Evolutionary conservation across 306 rosid genomes (phyloP).

Genomic region (Vicia sativa): DNA sequence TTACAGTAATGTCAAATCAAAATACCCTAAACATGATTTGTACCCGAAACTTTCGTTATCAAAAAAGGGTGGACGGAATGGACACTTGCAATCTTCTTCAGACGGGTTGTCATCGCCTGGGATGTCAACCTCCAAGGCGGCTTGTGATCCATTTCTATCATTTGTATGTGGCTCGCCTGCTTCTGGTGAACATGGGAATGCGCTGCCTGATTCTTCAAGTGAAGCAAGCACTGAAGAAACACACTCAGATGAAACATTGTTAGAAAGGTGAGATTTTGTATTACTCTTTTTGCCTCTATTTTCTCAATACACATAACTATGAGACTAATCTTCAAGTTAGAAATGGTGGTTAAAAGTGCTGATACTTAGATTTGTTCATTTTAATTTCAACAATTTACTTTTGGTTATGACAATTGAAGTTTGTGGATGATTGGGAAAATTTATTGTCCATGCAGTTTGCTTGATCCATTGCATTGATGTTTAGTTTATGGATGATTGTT

Average conservation of each 20-base stretch:
- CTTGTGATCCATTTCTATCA: constrained; percentile 58
- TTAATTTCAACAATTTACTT: background rate
- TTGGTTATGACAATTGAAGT: background rate
- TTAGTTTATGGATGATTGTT: constrained; percentile 13
- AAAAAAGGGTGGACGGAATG: constrained; percentile 52
- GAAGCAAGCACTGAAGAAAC: constrained; percentile 50
- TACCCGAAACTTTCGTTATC: constrained; percentile 48
- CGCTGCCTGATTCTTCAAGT: constrained; percentile 51
- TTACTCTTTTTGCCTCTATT: background rate
- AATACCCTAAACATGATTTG: constrained; percentile 48
- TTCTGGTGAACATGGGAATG: constrained; percentile 32
- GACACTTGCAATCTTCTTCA: constrained; percentile 34
- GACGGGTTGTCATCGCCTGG: constrained; percentile 8
- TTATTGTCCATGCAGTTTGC: constrained; percentile 21
- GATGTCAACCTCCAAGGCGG: constrained; percentile 56
- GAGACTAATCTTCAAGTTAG: background rate
- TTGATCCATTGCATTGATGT: constrained; percentile 26
- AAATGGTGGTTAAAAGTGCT: background rate
- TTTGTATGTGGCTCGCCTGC: constrained; percentile 49
- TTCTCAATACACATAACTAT: background rate
- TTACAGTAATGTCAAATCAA: constrained; percentile 40
- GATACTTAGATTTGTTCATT: background rate
- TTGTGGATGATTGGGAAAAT: background rate
- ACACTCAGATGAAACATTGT: constrained; percentile 36
- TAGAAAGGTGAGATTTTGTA: constrained; percentile 54